Evolutionary conservation across 1,139 yeast species (phyloP), one percentile per base, ranked within the genome.

Genomic region (Geotrichum carabidarum): DNA sequence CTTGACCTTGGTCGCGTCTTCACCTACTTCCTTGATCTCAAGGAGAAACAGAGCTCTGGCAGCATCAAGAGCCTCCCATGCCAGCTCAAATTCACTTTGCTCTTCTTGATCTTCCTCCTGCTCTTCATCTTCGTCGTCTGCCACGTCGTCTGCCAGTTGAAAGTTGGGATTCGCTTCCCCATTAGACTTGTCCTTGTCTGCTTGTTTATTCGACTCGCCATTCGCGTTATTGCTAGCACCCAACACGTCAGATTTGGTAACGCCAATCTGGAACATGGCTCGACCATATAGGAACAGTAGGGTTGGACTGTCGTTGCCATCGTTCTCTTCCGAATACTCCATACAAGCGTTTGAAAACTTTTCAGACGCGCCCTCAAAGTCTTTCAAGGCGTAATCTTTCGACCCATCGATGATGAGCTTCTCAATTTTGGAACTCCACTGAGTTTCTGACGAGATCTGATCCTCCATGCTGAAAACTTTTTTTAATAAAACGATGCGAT

Each of bases 41-140:
- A 73, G 70, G 59, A 81, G 83, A 61, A 81, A 85, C 40, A 86
- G 68, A 0, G 84, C 75, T 61, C 96, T 77, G 0, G 95, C 78
- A 48, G 86, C 73, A 65, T 90, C 96, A 40, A 88, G 74, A 18
- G 88, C 81, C 57, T 85, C 93, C 96, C 96, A 89, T 0, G 96
- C 95, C 27, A 83, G 78, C 66, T 86, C 95, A 65, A 90, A 85
- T 65, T 89, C 96, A 37, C 81, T 76, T 62, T 83, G 85, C 43
- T 79, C 81, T 35, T 74, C 80, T 45, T 73, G 81, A 18, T 71
- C 76, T 7, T 65, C 71, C 1, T 58, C 64, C 2, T 68, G 73
- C 1, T 69, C 74, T 5, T 67, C 74, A 5, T 63, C 71, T 5
- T 63, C 70, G 1, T 65, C 72, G 4, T 69, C 77, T 2, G 63